A percentile compares a stretch with the other conserved stretches of the same genome.
These are phyloP conservation scores for Phytopythium vexans DNA, from an alignment of 352 stramenopile genomes.

Conservation along the genomic window DNA sequence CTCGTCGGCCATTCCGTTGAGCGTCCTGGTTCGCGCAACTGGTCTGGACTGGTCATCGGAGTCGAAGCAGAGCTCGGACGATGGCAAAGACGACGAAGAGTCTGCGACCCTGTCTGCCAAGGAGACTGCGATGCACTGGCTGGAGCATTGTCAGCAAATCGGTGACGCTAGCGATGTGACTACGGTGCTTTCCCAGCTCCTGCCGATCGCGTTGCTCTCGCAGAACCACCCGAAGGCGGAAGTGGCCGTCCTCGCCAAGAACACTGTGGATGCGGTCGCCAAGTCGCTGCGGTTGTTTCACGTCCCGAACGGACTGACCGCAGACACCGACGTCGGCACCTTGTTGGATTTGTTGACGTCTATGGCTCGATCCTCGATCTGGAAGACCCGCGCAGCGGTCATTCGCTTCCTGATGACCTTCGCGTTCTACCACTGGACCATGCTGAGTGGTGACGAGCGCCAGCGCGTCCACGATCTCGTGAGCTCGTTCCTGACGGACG, in stretches of 20 bases:
- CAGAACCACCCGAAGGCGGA: slow-evolving; percentile 71
- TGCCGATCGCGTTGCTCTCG: slow-evolving; percentile 61
- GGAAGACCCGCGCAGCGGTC: slow-evolving; percentile 69
- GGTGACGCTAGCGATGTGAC: slow-evolving; percentile 44
- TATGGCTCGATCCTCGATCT: slow-evolving; percentile 36
- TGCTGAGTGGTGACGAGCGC: slow-evolving; percentile 32
- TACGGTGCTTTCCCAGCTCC: slow-evolving; percentile 40
- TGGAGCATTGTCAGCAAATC: slow-evolving; percentile 44
- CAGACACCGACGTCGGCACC: slow-evolving; percentile 12
- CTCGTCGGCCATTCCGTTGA: slow-evolving; percentile 8
- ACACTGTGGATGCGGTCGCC: slow-evolving; percentile 50
- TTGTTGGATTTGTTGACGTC: slow-evolving; percentile 20
- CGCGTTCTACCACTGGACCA: slow-evolving; percentile 73
- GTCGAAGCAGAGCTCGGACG: not conserved
- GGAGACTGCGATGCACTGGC: slow-evolving; percentile 72
- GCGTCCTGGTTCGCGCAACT: slow-evolving; percentile 6
- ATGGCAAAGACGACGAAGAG: slow-evolving; percentile 7
- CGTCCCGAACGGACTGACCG: slow-evolving; percentile 10
- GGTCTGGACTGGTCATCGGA: slow-evolving; percentile 4
- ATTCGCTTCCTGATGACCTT: slow-evolving; percentile 75
- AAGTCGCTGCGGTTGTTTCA: slow-evolving; percentile 53
- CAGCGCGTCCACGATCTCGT: slow-evolving; percentile 52
- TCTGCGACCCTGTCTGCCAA: slow-evolving; percentile 19
- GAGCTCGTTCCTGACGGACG: slow-evolving; percentile 53
- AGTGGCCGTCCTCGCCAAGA: slow-evolving; percentile 61